phyloP scores from a whole-genome alignment of 257 asterid species.

The Datura wrightii region DNA sequence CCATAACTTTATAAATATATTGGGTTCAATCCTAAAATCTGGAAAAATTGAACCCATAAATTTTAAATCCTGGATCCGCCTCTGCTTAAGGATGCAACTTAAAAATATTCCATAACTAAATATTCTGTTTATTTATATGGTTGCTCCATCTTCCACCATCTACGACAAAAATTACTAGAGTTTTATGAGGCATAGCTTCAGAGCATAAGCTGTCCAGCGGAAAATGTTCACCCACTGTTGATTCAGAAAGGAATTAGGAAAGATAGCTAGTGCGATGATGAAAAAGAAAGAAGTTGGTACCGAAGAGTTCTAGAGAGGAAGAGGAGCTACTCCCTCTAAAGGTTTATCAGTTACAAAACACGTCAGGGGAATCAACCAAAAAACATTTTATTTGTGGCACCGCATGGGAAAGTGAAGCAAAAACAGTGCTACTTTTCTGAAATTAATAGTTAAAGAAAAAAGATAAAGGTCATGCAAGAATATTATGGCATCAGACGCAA shows the following conservation, averaged over 20 bases:
- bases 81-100: too few species aligned
- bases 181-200: not conserved
- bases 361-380: too few species aligned
- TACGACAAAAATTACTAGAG: not conserved
- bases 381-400: not conserved
- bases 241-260: constrained; percentile 7
- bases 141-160: not conserved
- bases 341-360: not conserved
- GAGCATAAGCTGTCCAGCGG: not conserved
- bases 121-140: not conserved
- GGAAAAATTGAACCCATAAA: too few species aligned
- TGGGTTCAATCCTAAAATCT: too few species aligned
- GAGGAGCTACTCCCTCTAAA: not conserved
- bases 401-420: constrained; percentile 3
- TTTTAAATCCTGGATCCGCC: too few species aligned
- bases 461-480: not conserved
- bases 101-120: not conserved
- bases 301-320: not conserved
- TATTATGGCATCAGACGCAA: not conserved
- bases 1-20: too few species aligned
- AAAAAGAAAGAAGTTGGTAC: constrained; percentile 5
- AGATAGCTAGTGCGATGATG: not conserved
- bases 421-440: not conserved
- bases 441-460: not conserved
- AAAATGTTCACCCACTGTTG: not conserved